These are phyloP conservation scores for Hortaea werneckii DNA, from an alignment of 2,329 filamentous ascomycete genomes.

Conservation along the genomic window DNA sequence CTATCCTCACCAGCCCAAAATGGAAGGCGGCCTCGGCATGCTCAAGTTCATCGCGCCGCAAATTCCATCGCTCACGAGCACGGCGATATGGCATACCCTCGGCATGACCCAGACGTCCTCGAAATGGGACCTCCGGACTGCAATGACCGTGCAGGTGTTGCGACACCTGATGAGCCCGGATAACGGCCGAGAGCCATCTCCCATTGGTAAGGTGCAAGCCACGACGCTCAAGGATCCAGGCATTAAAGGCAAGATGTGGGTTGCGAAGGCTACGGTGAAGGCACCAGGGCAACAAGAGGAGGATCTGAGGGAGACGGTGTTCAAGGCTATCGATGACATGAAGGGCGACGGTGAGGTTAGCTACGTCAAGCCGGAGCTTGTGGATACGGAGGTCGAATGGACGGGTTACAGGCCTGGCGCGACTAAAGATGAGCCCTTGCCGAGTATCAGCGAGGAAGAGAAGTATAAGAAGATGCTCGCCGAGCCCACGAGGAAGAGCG, in stretches of 20 bases:
- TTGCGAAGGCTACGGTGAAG: constrained; percentile 58
- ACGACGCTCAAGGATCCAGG: constrained; percentile 52
- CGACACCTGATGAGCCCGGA: constrained; percentile 48
- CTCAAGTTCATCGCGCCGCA: constrained; percentile 40
- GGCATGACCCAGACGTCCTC: constrained; percentile 58
- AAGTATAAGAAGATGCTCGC: constrained; percentile 59
- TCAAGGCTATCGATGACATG: constrained; percentile 48
- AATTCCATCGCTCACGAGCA: constrained; percentile 53
- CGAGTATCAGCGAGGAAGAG: constrained; percentile 49
- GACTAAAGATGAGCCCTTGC: constrained; percentile 40
- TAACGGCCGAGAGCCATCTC: constrained; percentile 29
- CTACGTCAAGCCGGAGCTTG: constrained; percentile 42
- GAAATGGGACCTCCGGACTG: constrained; percentile 70
- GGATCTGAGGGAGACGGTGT: constrained; percentile 44
- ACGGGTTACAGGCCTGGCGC: constrained; percentile 56
- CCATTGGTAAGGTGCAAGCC: constrained; percentile 54
- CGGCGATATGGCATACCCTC: constrained; percentile 54
- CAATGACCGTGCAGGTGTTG: constrained; percentile 61
- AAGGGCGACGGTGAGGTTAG: constrained; percentile 28
- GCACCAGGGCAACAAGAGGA: constrained; percentile 43
- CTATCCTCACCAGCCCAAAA: not conserved
- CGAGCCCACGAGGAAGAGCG: constrained; percentile 45
- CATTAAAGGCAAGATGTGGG: constrained; percentile 73
- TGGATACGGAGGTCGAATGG: constrained; percentile 62
- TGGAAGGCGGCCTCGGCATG: constrained; percentile 3